phyloP scores from a whole-genome alignment of 352 stramenopile species.

The Globisporangium nunn region DNA sequence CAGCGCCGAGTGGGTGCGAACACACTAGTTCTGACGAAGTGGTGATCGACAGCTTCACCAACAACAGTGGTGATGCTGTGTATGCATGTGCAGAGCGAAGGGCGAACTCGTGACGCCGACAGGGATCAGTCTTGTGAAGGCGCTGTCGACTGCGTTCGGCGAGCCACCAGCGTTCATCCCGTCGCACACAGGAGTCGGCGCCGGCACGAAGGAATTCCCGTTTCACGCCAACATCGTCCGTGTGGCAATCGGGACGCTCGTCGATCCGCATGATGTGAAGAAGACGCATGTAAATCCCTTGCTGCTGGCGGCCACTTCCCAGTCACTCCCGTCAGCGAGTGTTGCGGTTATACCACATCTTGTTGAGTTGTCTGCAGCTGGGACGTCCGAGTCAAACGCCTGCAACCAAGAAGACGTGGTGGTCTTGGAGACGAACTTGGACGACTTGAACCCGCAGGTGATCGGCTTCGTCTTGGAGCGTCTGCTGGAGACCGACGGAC shows the following conservation, averaged over 20 bases:
- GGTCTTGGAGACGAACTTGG: conserved; percentile 87
- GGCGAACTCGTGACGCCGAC: conserved; percentile 96
- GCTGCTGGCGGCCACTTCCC: not conserved
- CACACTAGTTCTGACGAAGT: too few relatives aligned
- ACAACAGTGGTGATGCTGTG: not conserved
- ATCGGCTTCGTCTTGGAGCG: conserved; percentile 71
- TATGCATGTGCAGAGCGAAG: conserved; percentile 29
- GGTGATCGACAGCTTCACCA: too few relatives aligned
- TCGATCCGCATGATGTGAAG: conserved; percentile 18
- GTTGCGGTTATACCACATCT: not conserved
- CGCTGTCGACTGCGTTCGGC: conserved; percentile 65
- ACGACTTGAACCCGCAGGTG: conserved; percentile 87
- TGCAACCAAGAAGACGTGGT: conserved; percentile 30
- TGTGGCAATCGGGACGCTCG: conserved; percentile 68
- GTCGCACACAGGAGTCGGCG: conserved; percentile 69
- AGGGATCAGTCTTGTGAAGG: conserved; percentile 91
- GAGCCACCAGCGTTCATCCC: conserved; percentile 73
- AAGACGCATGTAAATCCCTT: conserved; percentile 36
- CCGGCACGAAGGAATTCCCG: conserved; percentile 87
- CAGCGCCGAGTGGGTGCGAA: conserved; percentile 77
- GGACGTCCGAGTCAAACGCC: not conserved
- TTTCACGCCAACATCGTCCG: conserved; percentile 89
- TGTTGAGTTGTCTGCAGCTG: not conserved
- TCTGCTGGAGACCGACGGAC: conserved; percentile 36
- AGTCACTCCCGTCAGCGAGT: not conserved